Base-by-base conservation (phyloP, 495 filamentous ascomycete genomes). In the Penicillium desertorum region DNA sequence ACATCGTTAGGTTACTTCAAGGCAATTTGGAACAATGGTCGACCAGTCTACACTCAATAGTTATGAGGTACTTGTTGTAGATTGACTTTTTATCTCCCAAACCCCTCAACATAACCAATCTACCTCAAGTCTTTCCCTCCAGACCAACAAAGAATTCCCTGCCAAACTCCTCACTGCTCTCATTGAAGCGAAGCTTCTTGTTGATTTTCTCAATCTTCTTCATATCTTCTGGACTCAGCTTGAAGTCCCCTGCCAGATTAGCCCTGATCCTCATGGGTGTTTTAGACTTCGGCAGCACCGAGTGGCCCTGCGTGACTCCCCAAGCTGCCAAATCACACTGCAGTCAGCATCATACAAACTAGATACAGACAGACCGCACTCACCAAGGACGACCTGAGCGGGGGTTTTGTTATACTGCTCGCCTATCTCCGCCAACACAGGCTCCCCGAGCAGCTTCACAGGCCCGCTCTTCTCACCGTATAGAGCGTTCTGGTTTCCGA, bases 401-500 rank as follows among this genome's bases (percentile, higher is more conserved):
- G 81, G 77, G 3, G 66, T 81, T 67, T 87, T 88, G 51, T 75
- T 71, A 59, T 89, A 80, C 59, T 82, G 83, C 71, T 83, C 77
- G 4, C 83, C 86, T 53, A 90, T 78, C 41, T 84, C 77, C 12
- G 74, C 74, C 29, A 89, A 70, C 1, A 79, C 74, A 0, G 84
- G 80, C 45, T 89, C 85, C 8, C 88, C 79, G 55, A 87, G 83
- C 17, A 88, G 56, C 60, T 82, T 81, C 1, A 72, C 77, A 60
- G 83, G 67, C 22, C 77, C 71, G 50, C 75, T 69, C 11, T 72
- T 79, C 3, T 59, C 65, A 23, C 74, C 65, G 62, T 90, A 91
- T 20, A 81, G 73, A 46, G 79, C 72, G 62, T 90, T 90, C 67
- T 84, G 83, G 65, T 91, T 90, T 36, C 85, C 88, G 30, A 91